phyloP scores from a whole-genome alignment of 495 filamentous ascomycete genomes.

The Penicillium diatomitis region DNA sequence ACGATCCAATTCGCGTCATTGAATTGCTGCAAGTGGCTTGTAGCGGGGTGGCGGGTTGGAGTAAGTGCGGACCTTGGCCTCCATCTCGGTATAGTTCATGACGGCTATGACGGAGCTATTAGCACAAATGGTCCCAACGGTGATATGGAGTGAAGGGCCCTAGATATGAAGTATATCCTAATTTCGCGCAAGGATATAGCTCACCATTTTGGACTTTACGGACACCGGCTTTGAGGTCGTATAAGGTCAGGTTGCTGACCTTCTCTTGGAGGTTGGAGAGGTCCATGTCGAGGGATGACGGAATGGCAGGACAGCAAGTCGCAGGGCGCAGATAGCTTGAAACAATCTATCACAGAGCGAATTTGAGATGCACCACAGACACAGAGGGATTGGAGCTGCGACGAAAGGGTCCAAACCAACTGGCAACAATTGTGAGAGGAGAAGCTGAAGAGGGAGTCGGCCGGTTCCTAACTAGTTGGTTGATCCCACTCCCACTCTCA shows the following conservation, averaged over 20 bases:
- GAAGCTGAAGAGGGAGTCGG: constrained; percentile 11
- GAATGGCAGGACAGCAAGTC: neutral
- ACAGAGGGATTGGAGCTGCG: constrained; percentile 2
- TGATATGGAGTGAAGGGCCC: constrained; percentile 5
- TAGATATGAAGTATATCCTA: constrained; percentile 1
- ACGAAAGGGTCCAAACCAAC: constrained; percentile 13
- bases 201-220: constrained; percentile 98
- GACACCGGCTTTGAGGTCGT: constrained; percentile 94
- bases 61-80: constrained; percentile 67
- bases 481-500: constrained; percentile 9
- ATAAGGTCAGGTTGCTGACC: constrained; percentile 89
- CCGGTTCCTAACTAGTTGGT: constrained; percentile 30
- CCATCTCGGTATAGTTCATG: constrained; percentile 99
- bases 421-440: constrained; percentile 8
- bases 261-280: constrained; percentile 74
- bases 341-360: no score
- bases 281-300: constrained; percentile 56
- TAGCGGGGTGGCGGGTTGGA: constrained; percentile 5
- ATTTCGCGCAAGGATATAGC: constrained; percentile 4
- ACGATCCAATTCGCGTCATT: no score
- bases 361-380: no score
- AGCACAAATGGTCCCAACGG: constrained; percentile 3
- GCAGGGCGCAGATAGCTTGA: no score
- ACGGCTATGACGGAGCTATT: constrained; percentile 54
- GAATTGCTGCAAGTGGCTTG: neutral